Conservation (phyloP, 2,329 filamentous ascomycete species). For the Mycosphaerella sp. region DNA sequence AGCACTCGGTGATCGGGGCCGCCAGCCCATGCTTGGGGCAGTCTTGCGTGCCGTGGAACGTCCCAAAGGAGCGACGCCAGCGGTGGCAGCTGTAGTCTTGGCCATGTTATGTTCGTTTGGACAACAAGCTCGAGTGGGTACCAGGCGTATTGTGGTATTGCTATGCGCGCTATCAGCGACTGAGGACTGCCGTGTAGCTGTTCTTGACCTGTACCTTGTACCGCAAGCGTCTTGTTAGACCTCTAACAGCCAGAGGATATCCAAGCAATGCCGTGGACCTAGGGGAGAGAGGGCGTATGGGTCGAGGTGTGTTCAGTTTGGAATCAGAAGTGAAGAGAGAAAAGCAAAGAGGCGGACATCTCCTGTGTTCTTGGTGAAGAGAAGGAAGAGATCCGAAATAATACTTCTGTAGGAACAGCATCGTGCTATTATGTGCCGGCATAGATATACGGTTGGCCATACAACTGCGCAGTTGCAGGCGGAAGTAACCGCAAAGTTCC, state of each 20-base stretch:
- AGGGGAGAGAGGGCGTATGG: background rate
- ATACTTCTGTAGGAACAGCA: background rate
- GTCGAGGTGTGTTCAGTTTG: background rate
- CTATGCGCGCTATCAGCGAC: background rate
- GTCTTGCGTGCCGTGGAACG: background rate
- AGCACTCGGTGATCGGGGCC: too few relatives aligned
- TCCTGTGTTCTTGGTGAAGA: background rate
- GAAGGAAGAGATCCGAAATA: background rate
- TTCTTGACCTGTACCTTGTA: background rate
- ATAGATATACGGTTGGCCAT: background rate
- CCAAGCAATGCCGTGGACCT: background rate
- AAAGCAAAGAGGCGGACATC: background rate
- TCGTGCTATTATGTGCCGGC: background rate
- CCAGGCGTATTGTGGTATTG: background rate
- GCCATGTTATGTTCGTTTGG: background rate
- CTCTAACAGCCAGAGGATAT: background rate
- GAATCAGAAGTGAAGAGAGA: background rate
- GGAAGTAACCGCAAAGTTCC: background rate
- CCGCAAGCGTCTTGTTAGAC: background rate
- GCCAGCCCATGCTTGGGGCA: background rate
- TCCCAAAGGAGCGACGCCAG: background rate
- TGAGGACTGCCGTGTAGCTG: background rate
- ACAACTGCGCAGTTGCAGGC: background rate
- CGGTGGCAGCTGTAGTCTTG: background rate
- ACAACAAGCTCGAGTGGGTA: background rate